Percentiles rank a stretch among this genome's conserved stretches.
phyloP scores from a whole-genome alignment of 2,329 filamentous ascomycete genomes.

The Nigrograna mackinnonii region DNA sequence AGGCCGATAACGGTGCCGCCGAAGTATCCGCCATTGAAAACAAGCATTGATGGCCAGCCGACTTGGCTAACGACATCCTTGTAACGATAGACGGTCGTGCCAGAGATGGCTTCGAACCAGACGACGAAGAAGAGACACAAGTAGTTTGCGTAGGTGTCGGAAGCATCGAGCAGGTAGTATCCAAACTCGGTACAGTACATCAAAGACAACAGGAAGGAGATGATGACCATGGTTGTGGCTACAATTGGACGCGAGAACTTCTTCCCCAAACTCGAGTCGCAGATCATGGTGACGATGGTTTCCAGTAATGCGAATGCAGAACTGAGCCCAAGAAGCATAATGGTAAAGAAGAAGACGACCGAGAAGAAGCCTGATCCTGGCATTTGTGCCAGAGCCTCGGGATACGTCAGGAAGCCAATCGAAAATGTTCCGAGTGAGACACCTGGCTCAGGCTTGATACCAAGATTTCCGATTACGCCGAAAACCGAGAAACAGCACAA shows the following conservation, averaged over 20 bases:
- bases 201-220: constrained; percentile 56
- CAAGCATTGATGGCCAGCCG: constrained; percentile 43
- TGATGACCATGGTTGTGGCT: constrained; percentile 48
- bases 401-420: constrained; percentile 58
- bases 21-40: constrained; percentile 54
- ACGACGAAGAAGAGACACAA: constrained; percentile 57
- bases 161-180: constrained; percentile 55
- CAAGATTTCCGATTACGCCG: constrained; percentile 53
- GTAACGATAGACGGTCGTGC: constrained; percentile 56
- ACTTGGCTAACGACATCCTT: constrained; percentile 48
- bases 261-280: constrained; percentile 49
- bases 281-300: constrained; percentile 53
- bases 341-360: constrained; percentile 57
- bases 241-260: constrained; percentile 46
- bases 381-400: constrained; percentile 56
- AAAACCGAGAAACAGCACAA: constrained; percentile 51
- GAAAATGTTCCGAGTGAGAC: constrained; percentile 53
- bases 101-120: constrained; percentile 52
- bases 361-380: constrained; percentile 59
- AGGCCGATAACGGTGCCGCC: constrained; percentile 54
- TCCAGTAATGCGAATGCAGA: constrained; percentile 61
- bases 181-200: constrained; percentile 60
- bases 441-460: constrained; percentile 39
- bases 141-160: constrained; percentile 59
- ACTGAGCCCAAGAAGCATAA: constrained; percentile 58